Conservation (phyloP, 495 filamentous ascomycete species). For the Cenococcum geophilum region DNA sequence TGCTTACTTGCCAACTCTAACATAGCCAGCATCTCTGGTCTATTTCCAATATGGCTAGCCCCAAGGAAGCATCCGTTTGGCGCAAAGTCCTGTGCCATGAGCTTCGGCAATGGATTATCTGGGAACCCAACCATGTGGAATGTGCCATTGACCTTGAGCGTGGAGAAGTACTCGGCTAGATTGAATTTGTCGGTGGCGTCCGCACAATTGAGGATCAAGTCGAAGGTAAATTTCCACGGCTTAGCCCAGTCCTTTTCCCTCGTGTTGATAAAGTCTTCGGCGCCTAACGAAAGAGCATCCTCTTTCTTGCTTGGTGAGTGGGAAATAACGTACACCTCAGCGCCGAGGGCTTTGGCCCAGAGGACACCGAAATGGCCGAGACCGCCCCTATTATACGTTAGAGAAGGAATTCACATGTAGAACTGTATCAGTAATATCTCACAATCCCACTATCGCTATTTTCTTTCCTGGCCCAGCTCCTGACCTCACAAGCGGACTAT, state of each 20-base stretch:
- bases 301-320: conserved; percentile 41
- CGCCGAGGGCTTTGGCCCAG: conserved; percentile 40
- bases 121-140: conserved; percentile 83
- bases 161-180: conserved; percentile 62
- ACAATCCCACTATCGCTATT: conserved; percentile 69
- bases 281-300: conserved; percentile 41
- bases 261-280: conserved; percentile 41
- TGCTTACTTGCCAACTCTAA: conserved; percentile 73
- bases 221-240: conserved; percentile 54
- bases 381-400: conserved; percentile 32
- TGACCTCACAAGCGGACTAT: conserved; percentile 68
- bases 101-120: conserved; percentile 65
- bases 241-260: conserved; percentile 39
- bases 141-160: conserved; percentile 75
- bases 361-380: conserved; percentile 44
- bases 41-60: conserved; percentile 73
- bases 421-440: conserved; percentile 12
- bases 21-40: conserved; percentile 78
- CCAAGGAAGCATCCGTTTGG: conserved; percentile 73
- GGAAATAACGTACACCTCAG: conserved; percentile 44
- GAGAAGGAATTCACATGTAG: not conserved
- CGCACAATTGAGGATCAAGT: conserved; percentile 68
- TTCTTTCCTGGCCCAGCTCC: conserved; percentile 73
- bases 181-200: conserved; percentile 65
- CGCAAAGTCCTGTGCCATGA: conserved; percentile 72